Base-by-base conservation (phyloP, 2,329 filamentous ascomycete species). In the Fusarium sp. region DNA sequence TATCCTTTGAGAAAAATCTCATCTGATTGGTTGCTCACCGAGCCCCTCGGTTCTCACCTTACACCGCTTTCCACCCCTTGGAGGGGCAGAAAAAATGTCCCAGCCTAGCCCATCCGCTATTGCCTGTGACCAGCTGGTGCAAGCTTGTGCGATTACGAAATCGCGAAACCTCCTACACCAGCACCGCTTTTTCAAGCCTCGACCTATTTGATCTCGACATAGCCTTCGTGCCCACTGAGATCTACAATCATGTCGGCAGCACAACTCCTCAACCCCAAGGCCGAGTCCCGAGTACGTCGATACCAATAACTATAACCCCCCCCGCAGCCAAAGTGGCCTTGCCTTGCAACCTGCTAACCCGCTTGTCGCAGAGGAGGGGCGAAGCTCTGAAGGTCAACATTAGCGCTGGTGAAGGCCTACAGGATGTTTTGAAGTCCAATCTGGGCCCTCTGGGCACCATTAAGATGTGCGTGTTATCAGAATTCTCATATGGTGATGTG, bases 351-450 rank as follows among this genome's bases (percentile, higher is more conserved):
- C 67, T 77, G 76, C 77, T 77, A 79, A 76, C 71, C 71, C 62
- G 71, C 72, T 68, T 66, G 60, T 75, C 65, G 75, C 77, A 97
- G 95, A 92, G 96, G 88, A 92, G 96, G 88, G 96, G 94, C 84
- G 96, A 99, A 91, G 96, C 96, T 88, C 88, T 99, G 73, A 91
- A 90, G 85, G 95, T 98, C 84, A 99, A 99, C 88, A 98, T 99
- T 86, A 94, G 89, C 80, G 96, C 96, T 75, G 96, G 96, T 81
- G 95, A 98, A 86, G 96, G 96, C 80, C 87, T 95, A 74, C 91
- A 95, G 81, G 90, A 97, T 94, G 96, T 99, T 60, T 89, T 99
- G 82, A 96, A 96, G 85, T 98, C 96, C 60, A 99, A 99, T 84
- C 83, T 99, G 77, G 96, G 96, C 79, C 96, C 96, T 64, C 89